A percentile compares a stretch with the other conserved stretches of the same genome.
phyloP scores from a whole-genome alignment of 129 eudicot genomes.

The Flaveria trinervia region DNA sequence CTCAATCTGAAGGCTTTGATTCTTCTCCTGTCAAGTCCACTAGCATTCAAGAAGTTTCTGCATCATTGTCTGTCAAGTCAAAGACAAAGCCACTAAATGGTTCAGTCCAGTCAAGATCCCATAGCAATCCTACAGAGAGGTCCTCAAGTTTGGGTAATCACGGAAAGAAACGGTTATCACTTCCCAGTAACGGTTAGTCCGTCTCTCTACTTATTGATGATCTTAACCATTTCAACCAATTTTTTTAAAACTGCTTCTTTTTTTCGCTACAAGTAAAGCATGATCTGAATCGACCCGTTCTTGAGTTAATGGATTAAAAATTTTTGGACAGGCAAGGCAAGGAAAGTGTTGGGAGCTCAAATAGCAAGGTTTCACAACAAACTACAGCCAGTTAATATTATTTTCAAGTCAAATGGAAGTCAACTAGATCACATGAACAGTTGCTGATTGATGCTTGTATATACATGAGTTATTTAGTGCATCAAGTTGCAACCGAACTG shows the following conservation, averaged over 20 bases:
- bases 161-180: slow-evolving; percentile 68
- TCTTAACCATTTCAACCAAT: background rate
- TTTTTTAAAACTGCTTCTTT: background rate
- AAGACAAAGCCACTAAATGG: slow-evolving; percentile 50
- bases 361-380: slow-evolving; percentile 42
- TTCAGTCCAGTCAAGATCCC: slow-evolving; percentile 63
- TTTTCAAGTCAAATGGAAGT: slow-evolving; percentile 23
- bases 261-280: background rate
- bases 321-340: slow-evolving; percentile 52
- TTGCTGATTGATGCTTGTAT: slow-evolving; percentile 30
- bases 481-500: slow-evolving; percentile 2
- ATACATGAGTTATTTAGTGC: slow-evolving; percentile 22
- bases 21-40: slow-evolving; percentile 59
- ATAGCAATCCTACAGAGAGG: slow-evolving; percentile 79
- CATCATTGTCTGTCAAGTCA: slow-evolving; percentile 34
- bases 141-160: slow-evolving; percentile 44
- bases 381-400: slow-evolving; percentile 40
- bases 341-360: slow-evolving; percentile 52
- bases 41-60: slow-evolving; percentile 45
- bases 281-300: background rate
- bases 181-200: slow-evolving; percentile 65
- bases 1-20: slow-evolving; percentile 56
- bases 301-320: background rate
- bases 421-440: slow-evolving; percentile 35
- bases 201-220: background rate